Base-by-base conservation (phyloP, 1,284 basidiomycete species). In the Wolfiporia cocos region DNA sequence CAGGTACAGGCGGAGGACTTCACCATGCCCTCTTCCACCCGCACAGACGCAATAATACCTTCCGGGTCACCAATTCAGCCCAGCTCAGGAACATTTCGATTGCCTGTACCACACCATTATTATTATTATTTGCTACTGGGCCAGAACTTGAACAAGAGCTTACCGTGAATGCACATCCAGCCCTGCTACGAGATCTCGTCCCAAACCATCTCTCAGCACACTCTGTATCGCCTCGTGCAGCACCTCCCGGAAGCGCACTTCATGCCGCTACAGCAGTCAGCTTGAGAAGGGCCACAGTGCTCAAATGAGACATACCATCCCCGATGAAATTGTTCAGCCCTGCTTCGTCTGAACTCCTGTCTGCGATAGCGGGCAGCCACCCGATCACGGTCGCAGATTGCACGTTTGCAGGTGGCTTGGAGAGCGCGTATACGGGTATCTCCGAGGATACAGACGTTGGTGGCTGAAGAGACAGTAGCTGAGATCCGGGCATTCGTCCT, bases 151-250 rank as follows among this genome's bases (percentile, higher is more conserved):
- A 23, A 23, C 18, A 17, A 31, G 41, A 5, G 11, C 73, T 42
- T 50, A 84, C 86, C 86, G 38, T 88, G 76, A 38, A 90, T 79
- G 56, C 89, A 86, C 81, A 90, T 83, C 87, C 86, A 90, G 10
- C 86, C 87, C 32, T 76, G 62, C 43, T 76, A 73, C 2, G 76
- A 79, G 3, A 85, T 66, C 2, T 85, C 78, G 51, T 89, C 86
- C n/a, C 1, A 71, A 64, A 12, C 68, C 71, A 37, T 82, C 73
- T 5, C 55, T 56, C 4, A 89, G 63, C 23, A 69, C 78, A 19
- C 65, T 58, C 45, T 70, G 68, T 10, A 87, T 64, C 5, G 74
- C 74, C 42, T 73, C 61, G 48, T 88, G 83, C 34, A 89, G 56
- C 4, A 84, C 50, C 1, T 64, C 56, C 21, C 75, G 58, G 56